Conservation (phyloP, 768 basidiomycete species). For the Naganishia vaughanmartiniae region DNA sequence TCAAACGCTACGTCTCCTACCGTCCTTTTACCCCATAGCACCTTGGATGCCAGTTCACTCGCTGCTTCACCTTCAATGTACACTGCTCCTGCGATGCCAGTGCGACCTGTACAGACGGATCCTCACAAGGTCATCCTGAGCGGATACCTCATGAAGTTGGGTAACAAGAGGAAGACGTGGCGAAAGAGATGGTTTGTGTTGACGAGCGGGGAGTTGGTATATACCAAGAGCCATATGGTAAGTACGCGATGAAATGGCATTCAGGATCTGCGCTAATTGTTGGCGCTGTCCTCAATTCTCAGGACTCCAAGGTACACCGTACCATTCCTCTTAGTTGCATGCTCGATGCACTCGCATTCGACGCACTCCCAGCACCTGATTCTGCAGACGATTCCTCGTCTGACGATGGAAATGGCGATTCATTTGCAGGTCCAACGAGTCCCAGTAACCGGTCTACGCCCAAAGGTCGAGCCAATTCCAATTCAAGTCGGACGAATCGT, state of each 20-base stretch:
- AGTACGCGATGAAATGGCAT: conserved; percentile 43
- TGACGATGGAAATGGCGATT: conserved; percentile 42
- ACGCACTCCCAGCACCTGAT: conserved; percentile 51
- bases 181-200: conserved; percentile 95
- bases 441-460: background rate
- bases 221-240: conserved; percentile 94
- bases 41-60: background rate
- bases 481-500: background rate
- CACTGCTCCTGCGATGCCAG: background rate
- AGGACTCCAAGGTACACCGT: conserved; percentile 88
- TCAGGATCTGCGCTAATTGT: background rate
- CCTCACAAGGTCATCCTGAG: conserved; percentile 75
- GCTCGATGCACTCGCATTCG: conserved; percentile 86
- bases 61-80: conserved; percentile 9
- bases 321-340: conserved; percentile 80
- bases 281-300: conserved; percentile 20
- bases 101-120: conserved; percentile 56
- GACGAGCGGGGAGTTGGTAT: conserved; percentile 80
- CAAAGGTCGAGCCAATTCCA: conserved; percentile 3
- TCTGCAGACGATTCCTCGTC: conserved; percentile 38
- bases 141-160: conserved; percentile 96
- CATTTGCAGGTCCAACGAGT: conserved; percentile 23
- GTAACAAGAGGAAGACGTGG: conserved; percentile 88
- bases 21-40: background rate
- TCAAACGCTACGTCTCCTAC: conserved; percentile 1